Percentiles rank a stretch among this genome's conserved stretches.
phyloP scores from a whole-genome alignment of 2,329 filamentous ascomycete species.

The Zasmidium citrigriseum region DNA sequence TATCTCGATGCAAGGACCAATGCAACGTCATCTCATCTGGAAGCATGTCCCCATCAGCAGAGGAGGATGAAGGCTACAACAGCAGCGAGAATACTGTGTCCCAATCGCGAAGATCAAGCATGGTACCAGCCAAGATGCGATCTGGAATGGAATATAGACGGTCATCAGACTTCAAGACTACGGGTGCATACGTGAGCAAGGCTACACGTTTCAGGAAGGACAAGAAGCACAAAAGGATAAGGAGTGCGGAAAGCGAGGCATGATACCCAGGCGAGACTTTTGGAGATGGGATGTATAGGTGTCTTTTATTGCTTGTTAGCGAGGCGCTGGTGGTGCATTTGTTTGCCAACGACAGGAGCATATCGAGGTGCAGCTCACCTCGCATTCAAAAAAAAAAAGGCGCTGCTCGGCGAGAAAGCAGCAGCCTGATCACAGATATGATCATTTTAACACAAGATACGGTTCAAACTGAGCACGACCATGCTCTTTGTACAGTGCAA shows the following conservation, averaged over 20 bases:
- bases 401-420: not conserved
- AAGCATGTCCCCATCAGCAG: not conserved
- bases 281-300: not conserved
- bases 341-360: not conserved
- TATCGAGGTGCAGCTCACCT: not conserved
- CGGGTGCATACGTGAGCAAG: constrained; percentile 30
- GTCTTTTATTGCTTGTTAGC: constrained; percentile 12
- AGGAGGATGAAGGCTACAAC: constrained; percentile 32
- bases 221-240: constrained; percentile 16
- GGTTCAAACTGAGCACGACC: not conserved
- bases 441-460: not conserved
- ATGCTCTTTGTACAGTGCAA: not conserved
- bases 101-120: constrained; percentile 23
- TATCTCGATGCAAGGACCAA: constrained; percentile 43
- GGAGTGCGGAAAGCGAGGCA: constrained; percentile 21
- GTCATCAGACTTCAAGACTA: constrained; percentile 25
- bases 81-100: constrained; percentile 14
- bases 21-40: constrained; percentile 32
- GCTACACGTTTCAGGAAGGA: constrained; percentile 25
- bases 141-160: constrained; percentile 21
- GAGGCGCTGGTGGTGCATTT: constrained; percentile 18
- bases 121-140: constrained; percentile 14
- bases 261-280: constrained; percentile 3
- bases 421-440: not conserved
- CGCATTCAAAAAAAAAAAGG: not conserved